Evolutionary conservation across 495 filamentous ascomycete genomes (phyloP).

Genomic region (Penicillium argentinense): DNA sequence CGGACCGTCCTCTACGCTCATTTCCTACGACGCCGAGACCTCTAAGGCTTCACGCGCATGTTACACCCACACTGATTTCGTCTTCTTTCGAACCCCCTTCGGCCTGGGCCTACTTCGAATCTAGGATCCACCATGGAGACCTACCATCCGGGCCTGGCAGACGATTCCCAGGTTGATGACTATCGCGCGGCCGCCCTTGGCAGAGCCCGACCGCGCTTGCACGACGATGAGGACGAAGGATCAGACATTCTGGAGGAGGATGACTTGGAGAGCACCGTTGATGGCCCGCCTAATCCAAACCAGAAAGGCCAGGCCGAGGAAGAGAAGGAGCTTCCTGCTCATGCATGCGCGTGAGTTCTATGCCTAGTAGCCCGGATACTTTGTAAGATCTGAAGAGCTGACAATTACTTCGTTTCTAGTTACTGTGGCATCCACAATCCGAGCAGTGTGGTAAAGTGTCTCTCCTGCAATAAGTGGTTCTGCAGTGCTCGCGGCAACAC

Average conservation of each 20-base stretch:
- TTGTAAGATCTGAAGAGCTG: background rate
- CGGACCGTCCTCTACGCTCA: conserved; percentile 32
- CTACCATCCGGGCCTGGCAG: conserved; percentile 46
- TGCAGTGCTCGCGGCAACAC: conserved; percentile 97
- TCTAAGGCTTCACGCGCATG: conserved; percentile 9
- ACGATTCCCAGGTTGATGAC: conserved; percentile 74
- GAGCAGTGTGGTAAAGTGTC: conserved; percentile 91
- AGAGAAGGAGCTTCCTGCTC: conserved; percentile 87
- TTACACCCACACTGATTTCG: conserved; percentile 5
- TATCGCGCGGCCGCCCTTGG: conserved; percentile 62
- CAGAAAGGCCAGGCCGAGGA: conserved; percentile 69
- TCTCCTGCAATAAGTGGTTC: conserved; percentile 97
- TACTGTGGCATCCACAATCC: conserved; percentile 98
- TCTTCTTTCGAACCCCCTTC: conserved; percentile 1
- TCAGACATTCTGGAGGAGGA: conserved; percentile 86
- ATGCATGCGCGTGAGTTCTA: conserved; percentile 91
- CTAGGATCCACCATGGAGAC: conserved; percentile 64
- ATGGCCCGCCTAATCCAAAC: conserved; percentile 73
- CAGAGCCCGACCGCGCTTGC: conserved; percentile 66
- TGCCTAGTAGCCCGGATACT: conserved; percentile 10
- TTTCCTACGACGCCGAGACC: conserved; percentile 16
- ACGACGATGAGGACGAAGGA: conserved; percentile 83
- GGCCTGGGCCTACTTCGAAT: conserved; percentile 44
- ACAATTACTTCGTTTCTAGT: conserved; percentile 39
- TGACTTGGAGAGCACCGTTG: conserved; percentile 89